phyloP scores from a whole-genome alignment of 2,329 filamentous ascomycete species.

The Didymella keratinophila region DNA sequence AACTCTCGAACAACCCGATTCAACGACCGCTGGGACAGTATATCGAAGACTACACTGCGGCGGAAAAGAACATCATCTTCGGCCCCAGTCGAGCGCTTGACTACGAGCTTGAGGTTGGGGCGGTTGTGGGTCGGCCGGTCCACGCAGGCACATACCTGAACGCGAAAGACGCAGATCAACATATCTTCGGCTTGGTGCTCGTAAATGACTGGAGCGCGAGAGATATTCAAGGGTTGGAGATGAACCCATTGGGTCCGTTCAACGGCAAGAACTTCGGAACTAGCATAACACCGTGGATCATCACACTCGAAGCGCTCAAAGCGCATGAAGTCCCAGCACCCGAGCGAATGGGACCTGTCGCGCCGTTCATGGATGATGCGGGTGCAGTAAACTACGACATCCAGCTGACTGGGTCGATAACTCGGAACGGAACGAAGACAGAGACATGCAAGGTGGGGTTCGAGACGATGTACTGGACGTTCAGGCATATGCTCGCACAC shows the following conservation, averaged over 20 bases:
- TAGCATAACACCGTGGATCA: conserved; percentile 67
- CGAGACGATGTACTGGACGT: conserved; percentile 56
- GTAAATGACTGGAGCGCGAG: conserved; percentile 70
- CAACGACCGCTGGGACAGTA: conserved; percentile 39
- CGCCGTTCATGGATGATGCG: conserved; percentile 37
- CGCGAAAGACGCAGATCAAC: conserved; percentile 56
- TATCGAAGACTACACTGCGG: conserved; percentile 36
- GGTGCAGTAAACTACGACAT: conserved; percentile 37
- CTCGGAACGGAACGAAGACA: conserved; percentile 28
- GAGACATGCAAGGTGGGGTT: conserved; percentile 44
- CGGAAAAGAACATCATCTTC: conserved; percentile 61
- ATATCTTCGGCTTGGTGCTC: conserved; percentile 70
- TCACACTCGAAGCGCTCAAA: conserved; percentile 66
- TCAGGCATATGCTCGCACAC: conserved; percentile 56
- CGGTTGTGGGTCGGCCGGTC: conserved; percentile 54
- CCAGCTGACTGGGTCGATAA: conserved; percentile 32
- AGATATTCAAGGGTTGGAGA: conserved; percentile 69
- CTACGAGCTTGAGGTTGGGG: conserved; percentile 61
- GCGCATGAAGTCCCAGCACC: conserved; percentile 38
- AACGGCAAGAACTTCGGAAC: conserved; percentile 69
- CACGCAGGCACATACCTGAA: conserved; percentile 50
- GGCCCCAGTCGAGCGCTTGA: conserved; percentile 54
- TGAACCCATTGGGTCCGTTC: conserved; percentile 67
- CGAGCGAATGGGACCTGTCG: conserved; percentile 31
- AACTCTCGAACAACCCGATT: conserved; percentile 55